These are phyloP conservation scores for Perilla frutescens DNA, from an alignment of 257 asterid species.

Conservation along the genomic window DNA sequence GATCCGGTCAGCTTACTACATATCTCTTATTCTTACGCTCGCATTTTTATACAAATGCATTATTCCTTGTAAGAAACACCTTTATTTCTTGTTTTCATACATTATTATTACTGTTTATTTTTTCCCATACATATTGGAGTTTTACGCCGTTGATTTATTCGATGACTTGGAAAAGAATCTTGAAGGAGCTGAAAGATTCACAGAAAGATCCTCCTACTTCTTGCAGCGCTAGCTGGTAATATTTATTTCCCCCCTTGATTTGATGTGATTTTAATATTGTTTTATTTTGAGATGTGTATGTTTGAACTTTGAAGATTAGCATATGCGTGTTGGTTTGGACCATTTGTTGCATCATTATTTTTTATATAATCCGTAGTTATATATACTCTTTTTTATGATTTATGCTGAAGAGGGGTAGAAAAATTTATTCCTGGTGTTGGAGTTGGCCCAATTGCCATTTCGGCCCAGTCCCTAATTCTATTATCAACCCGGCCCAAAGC, in stretches of 20 bases:
- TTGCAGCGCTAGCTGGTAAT: slow-evolving; percentile 67
- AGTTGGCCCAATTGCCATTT: too few species aligned
- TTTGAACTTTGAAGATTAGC: slow-evolving; percentile 5
- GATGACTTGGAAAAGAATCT: slow-evolving; percentile 83
- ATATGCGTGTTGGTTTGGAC: background rate
- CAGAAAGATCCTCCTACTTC: slow-evolving; percentile 82
- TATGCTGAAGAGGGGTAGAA: background rate
- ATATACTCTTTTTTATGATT: background rate
- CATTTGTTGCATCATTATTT: background rate
- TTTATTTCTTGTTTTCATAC: background rate
- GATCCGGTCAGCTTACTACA: too few species aligned
- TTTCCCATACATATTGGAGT: slow-evolving; percentile 30
- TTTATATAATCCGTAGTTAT: background rate
- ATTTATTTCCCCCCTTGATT: background rate
- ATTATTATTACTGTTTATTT: background rate
- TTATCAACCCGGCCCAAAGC: too few species aligned
- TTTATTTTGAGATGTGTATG: slow-evolving; percentile 20
- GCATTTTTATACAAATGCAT: background rate
- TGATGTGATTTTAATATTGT: background rate
- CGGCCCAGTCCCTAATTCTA: too few species aligned
- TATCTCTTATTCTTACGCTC: too few species aligned
- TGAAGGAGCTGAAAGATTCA: slow-evolving; percentile 78
- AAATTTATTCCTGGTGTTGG: background rate
- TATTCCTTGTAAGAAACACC: background rate
- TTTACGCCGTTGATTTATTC: slow-evolving; percentile 31